Base-by-base conservation (phyloP, 495 filamentous ascomycete species). In the Penicillium fimorum region DNA sequence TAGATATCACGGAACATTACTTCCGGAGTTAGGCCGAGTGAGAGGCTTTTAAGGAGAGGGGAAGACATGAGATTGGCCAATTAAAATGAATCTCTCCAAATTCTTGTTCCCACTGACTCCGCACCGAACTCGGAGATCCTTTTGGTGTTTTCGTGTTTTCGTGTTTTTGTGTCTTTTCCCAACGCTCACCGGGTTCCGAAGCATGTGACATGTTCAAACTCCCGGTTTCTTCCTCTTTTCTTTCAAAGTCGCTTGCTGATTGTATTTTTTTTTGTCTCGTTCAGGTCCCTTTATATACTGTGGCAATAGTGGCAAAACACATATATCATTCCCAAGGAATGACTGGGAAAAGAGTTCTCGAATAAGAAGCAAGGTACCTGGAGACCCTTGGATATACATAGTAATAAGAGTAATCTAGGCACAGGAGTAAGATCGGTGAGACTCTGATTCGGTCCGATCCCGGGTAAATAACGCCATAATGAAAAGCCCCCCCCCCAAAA, bases 381-480 rank as follows among this genome's bases (percentile, higher is more conserved):
- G 25, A 7, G 25, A 27, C 25, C 25, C 25, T 27, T 27, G 25
- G 25, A 27, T 27, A 7, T 27, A 22, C 22, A 27, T 27, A 2
- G n/a, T 4, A 27, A n/a, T n/a, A n/a, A n/a, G n/a, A 27, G 25
- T 27, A 27, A 27, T 7, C 25, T 27, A 27, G 25, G 22, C 22
- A 27, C 25, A 27, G 25, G 25, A 4, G 22, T 22, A 4, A 27
- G 61, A 55, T 51, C 41, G 20, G 43, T 43, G 38, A 50, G 25
- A 30, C 10, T 25, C 9, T 42, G 27, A 51, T 54, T 64, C 58
- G 62, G 62, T 43, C 47, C 51, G 46, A 20, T 48, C 58, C 53
- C 62, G 63, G 63, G 56, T 63, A 65, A 65, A 65, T 65, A 56
- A 51, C 59, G 48, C 43, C 55, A 37, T 49, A 20, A 24, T 49